These are phyloP conservation scores for Sphagnum magellanicum DNA, from an alignment of 228 moss, liverwort and hornwort genomes.

Conservation along the genomic window DNA sequence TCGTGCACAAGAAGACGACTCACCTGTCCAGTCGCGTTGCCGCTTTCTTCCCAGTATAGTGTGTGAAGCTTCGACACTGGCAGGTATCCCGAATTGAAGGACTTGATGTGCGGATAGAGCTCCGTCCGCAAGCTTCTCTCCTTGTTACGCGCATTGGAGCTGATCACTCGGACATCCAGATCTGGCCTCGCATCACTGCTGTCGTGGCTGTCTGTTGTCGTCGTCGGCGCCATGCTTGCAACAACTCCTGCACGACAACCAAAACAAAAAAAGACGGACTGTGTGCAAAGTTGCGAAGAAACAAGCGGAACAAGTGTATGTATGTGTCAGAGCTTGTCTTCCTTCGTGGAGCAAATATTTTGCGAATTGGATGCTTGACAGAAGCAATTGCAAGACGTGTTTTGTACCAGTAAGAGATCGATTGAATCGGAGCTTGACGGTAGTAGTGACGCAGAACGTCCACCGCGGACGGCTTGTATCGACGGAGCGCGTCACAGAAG, in stretches of 20 bases:
- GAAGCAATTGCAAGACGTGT: no score
- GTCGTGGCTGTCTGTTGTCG: neutral
- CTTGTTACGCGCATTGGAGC: conserved; percentile 21
- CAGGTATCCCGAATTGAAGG: conserved; percentile 48
- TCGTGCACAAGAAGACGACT: neutral
- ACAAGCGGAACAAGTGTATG: no score
- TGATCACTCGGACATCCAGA: conserved; percentile 21
- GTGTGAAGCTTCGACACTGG: conserved; percentile 71
- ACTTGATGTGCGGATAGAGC: conserved; percentile 45
- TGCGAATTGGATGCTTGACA: no score
- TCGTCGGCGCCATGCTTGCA: conserved; percentile 19
- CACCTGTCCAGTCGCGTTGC: conserved; percentile 62
- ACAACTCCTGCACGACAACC: neutral
- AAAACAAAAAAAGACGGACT: neutral
- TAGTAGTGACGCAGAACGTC: no score
- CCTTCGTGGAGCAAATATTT: no score
- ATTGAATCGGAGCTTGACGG: no score
- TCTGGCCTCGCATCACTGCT: conserved; percentile 6
- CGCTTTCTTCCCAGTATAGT: conserved; percentile 95
- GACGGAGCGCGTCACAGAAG: no score
- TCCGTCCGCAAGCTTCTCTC: conserved; percentile 29
- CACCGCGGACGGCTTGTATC: no score
- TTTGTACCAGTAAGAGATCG: no score
- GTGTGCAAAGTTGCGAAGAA: no score
- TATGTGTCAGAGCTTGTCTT: no score